Evolutionary conservation across 2,329 filamentous ascomycete genomes (phyloP), one percentile per base, ranked within the genome.

Genomic region (Sclerotinia trifoliorum): DNA sequence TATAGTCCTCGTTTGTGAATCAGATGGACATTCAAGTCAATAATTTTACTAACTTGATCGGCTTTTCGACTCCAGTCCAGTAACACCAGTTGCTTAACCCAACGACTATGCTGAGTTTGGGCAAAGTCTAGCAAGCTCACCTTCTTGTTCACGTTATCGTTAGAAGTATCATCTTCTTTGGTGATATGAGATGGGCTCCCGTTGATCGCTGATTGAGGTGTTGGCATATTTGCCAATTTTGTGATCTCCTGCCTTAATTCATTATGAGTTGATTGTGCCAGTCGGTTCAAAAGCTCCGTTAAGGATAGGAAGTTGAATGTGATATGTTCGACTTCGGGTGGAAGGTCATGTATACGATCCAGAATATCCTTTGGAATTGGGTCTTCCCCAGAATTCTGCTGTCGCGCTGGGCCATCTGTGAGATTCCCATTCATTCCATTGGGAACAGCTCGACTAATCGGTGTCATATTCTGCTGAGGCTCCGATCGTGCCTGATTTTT

Each of bases 41-140:
- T 96, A 70, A 98, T 84, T 78, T 90, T 93, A 80, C 90, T 91
- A 73, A 98, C 91, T 73, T 91, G 88, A 51, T 88, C 84, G 46
- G 90, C 88, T 78, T 91, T 90, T 75, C 91, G 86, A 77, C 91
- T 92, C 95, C 95, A 99, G 79, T 95, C 90, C 1, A 91, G 88
- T 58, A 99, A 89, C 29, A 99, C 93, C 26, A 97, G 83, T 10
- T 94, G 86, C 80, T 99, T 98, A 78, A 96, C 92, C 83, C 96
- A 98, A 80, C 92, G 93, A 42, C 90, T 88, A 76, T 97, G 90
- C 75, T 90, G 87, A 29, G 88, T 86, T 77, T 94, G 90, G 11
- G 91, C 88, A 80, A 95, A 96, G 55, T 91, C 87, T 69, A 97
- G 80, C 65, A 97, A 79, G 48, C 83, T 80, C 39, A 86, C 80